Conservation (phyloP, 768 basidiomycete species). For the Amanita brunnescens region DNA sequence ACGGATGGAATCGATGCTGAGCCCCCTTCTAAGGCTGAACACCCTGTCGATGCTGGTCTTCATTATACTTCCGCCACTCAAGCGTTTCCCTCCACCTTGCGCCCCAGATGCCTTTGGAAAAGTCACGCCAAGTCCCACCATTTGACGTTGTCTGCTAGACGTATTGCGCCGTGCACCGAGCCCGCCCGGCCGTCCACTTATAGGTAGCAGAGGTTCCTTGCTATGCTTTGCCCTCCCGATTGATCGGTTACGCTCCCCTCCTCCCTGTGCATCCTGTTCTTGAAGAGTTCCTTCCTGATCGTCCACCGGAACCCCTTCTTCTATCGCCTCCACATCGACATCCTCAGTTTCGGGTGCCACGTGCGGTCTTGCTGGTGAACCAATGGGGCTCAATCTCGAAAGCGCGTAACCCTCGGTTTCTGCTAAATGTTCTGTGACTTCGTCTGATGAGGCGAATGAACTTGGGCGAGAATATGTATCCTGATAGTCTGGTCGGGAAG, state of each 20-base stretch:
- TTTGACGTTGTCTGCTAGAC: not conserved
- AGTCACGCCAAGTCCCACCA: slow-evolving; percentile 4
- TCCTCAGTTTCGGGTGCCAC: slow-evolving; percentile 12
- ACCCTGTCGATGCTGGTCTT: slow-evolving; percentile 56
- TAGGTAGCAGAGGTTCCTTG: slow-evolving; percentile 65
- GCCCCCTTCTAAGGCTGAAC: slow-evolving; percentile 41
- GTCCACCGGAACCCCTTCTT: not conserved
- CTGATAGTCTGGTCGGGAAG: slow-evolving; percentile 49
- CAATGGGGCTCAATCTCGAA: slow-evolving; percentile 1
- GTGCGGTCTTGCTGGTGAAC: not conserved
- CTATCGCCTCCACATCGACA: slow-evolving; percentile 2
- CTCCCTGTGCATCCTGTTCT: not conserved
- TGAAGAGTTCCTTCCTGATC: not conserved
- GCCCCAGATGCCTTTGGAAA: not conserved
- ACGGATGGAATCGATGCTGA: slow-evolving; percentile 43
- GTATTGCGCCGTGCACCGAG: slow-evolving; percentile 19
- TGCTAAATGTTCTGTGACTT: slow-evolving; percentile 9
- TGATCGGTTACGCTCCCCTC: not conserved
- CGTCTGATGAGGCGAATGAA: slow-evolving; percentile 23
- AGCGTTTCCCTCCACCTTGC: slow-evolving; percentile 12
- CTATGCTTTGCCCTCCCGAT: slow-evolving; percentile 48
- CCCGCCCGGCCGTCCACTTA: slow-evolving; percentile 25
- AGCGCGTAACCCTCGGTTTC: slow-evolving; percentile 20
- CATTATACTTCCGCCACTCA: slow-evolving; percentile 28
- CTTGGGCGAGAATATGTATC: slow-evolving; percentile 33